Evolutionary conservation across 306 rosid genomes (phyloP).

Genomic region (Trichosanthes cucumerina): DNA sequence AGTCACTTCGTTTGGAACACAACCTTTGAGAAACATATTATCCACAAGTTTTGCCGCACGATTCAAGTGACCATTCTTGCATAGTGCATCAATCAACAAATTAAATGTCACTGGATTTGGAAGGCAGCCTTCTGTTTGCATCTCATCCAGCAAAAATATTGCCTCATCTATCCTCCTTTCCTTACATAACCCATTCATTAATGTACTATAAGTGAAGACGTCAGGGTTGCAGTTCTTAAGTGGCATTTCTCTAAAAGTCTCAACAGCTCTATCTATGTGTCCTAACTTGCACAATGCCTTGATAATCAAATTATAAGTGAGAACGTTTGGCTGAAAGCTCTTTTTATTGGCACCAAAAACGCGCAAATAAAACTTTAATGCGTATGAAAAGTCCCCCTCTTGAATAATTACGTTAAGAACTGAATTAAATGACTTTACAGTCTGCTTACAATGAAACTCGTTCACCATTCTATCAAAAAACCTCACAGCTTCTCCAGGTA

Average conservation of each 20-base stretch:
- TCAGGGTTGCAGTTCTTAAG: slow-evolving; percentile 50
- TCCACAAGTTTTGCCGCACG: slow-evolving; percentile 82
- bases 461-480: slow-evolving; percentile 66
- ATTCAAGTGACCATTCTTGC: slow-evolving; percentile 67
- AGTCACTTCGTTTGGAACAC: slow-evolving; percentile 75
- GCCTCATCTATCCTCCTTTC: slow-evolving; percentile 77
- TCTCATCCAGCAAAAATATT: slow-evolving; percentile 66
- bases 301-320: slow-evolving; percentile 69
- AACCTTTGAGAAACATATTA: slow-evolving; percentile 88
- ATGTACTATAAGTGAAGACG: slow-evolving; percentile 52
- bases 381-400: slow-evolving; percentile 40
- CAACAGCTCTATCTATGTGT: slow-evolving; percentile 63
- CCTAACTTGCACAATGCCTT: slow-evolving; percentile 80
- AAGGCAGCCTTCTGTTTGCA: slow-evolving; percentile 74
- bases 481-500: slow-evolving; percentile 54
- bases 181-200: slow-evolving; percentile 86
- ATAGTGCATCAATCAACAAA: slow-evolving; percentile 69
- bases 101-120: slow-evolving; percentile 57
- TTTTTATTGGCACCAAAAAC: slow-evolving; percentile 22
- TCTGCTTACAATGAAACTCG: slow-evolving; percentile 65
- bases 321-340: slow-evolving; percentile 49
- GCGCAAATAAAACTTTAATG: slow-evolving; percentile 44
- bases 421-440: slow-evolving; percentile 71
- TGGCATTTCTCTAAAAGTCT: slow-evolving; percentile 63
- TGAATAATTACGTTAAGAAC: slow-evolving; percentile 78